phyloP scores from a whole-genome alignment of 106 monocot genomes.

The Apostasia ramifera region DNA sequence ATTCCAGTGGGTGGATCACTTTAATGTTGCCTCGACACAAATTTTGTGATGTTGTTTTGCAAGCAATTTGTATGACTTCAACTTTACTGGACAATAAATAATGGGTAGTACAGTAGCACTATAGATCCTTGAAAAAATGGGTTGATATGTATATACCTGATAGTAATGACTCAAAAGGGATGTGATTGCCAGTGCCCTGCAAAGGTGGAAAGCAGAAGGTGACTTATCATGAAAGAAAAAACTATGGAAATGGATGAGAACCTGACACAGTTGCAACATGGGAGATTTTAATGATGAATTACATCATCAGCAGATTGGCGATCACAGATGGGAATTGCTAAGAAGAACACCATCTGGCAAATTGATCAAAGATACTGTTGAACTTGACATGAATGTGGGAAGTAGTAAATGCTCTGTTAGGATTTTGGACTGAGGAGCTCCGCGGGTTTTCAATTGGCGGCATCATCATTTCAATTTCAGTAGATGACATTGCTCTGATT shows the following conservation, averaged over 20 bases:
- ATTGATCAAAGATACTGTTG: neutral
- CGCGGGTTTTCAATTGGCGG: neutral
- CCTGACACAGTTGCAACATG: neutral
- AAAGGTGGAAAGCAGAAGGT: neutral
- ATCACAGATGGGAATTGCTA: conserved; percentile 1
- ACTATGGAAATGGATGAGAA: neutral
- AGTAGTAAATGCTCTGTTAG: conserved; percentile 1
- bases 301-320: neutral
- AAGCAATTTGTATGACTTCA: no score
- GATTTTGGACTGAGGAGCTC: conserved; percentile 3
- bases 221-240: neutral
- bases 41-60: no score
- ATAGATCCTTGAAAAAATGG: no score
- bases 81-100: no score
- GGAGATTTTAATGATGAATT: neutral
- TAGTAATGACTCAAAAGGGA: neutral
- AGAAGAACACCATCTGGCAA: conserved; percentile 3
- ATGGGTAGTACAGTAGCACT: no score
- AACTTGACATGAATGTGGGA: neutral
- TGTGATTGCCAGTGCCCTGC: no score
- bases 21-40: no score
- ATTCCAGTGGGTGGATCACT: no score
- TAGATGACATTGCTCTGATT: conserved; percentile 8
- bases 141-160: no score
- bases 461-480: neutral